These are phyloP conservation scores for Triticum urartu DNA, from an alignment of 176 grass and related monocot species.

Conservation along the genomic window DNA sequence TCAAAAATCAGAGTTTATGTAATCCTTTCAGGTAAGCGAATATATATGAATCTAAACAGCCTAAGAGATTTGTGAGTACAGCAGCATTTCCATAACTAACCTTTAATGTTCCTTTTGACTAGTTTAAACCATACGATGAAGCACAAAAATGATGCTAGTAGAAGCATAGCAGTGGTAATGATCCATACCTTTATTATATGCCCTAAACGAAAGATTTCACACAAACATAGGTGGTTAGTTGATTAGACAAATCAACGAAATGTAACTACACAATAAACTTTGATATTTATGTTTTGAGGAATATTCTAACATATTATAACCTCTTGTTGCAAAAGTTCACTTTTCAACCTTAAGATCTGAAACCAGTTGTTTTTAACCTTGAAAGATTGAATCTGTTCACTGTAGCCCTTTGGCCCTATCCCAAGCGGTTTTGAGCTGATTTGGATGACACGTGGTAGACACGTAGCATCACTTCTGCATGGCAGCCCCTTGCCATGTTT, in stretches of 20 bases:
- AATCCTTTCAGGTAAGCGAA: not conserved
- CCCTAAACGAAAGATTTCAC: not conserved
- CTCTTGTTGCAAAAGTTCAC: no score
- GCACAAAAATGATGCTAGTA: not conserved
- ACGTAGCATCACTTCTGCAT: no score
- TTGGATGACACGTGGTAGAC: no score
- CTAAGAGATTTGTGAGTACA: not conserved
- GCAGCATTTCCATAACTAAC: not conserved
- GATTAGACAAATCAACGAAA: no score
- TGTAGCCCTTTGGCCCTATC: no score
- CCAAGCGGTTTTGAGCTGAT: no score
- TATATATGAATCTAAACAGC: not conserved
- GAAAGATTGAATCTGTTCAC: no score
- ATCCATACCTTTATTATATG: not conserved
- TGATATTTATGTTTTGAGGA: no score
- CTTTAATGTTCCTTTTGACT: not conserved
- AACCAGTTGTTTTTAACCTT: no score
- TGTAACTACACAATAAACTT: not conserved
- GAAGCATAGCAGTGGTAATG: not conserved
- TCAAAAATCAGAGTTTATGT: not conserved
- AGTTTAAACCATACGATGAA: not conserved
- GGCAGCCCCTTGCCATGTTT: no score
- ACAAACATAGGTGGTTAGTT: not conserved
- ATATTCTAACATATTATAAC: no score
- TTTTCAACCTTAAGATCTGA: no score